Evolutionary conservation across 306 rosid genomes (phyloP).

Genomic region (Erythrophleum fordii): DNA sequence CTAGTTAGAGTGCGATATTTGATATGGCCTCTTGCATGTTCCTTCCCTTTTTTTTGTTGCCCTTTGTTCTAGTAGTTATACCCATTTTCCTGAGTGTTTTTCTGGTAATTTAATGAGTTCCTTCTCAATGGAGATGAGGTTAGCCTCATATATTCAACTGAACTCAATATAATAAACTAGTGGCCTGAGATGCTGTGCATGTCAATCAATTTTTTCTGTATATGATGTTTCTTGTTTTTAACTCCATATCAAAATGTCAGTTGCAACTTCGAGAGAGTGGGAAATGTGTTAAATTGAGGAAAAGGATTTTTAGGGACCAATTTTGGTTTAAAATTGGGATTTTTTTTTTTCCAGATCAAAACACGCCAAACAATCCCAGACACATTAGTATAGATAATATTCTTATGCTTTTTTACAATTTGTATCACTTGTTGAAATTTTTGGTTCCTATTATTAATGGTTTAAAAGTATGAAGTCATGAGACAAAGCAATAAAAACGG

Average conservation of each 20-base stretch:
- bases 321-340: not conserved
- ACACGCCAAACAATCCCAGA: not conserved
- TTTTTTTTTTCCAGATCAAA: not conserved
- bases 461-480: not conserved
- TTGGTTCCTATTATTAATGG: not conserved
- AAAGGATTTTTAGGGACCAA: not conserved
- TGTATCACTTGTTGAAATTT: not conserved
- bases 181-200: not conserved
- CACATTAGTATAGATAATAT: no score
- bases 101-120: constrained; percentile 17
- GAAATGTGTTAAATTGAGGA: not conserved
- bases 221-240: not conserved
- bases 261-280: not conserved
- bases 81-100: not conserved
- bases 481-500: not conserved
- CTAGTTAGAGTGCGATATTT: not conserved
- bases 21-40: not conserved
- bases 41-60: not conserved
- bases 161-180: not conserved
- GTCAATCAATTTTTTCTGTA: not conserved
- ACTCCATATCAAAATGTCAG: not conserved
- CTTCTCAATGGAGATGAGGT: not conserved
- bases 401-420: not conserved
- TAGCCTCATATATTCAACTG: not conserved
- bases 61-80: no score